Evolutionary conservation across 2,329 filamentous ascomycete species (phyloP).

Genomic region (Truncatella angustata): DNA sequence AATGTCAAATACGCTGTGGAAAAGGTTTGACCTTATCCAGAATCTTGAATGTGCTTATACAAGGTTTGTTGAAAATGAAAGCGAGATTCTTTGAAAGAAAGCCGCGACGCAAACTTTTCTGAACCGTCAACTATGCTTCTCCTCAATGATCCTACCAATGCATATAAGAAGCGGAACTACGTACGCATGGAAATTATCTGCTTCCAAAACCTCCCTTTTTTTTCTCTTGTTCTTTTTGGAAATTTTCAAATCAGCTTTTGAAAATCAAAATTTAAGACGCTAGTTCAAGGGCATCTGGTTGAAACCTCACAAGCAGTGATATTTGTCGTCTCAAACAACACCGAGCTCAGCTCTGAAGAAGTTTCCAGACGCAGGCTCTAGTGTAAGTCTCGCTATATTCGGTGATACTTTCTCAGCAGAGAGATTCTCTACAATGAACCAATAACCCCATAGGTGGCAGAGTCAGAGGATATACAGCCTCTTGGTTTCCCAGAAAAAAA

Average conservation of each 20-base stretch:
- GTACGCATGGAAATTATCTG: neutral
- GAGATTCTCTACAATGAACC: constrained; percentile 22
- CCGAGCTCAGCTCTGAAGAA: constrained; percentile 25
- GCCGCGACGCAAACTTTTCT: neutral
- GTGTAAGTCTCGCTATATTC: constrained; percentile 26
- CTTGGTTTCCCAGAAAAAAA: neutral
- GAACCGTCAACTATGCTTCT: neutral
- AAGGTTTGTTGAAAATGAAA: neutral
- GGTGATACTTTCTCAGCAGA: constrained; percentile 28
- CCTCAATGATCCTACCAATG: neutral
- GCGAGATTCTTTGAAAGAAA: neutral
- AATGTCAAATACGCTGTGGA: neutral
- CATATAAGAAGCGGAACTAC: neutral
- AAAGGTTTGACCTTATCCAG: neutral
- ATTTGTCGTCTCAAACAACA: constrained; percentile 31
- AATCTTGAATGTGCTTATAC: neutral
- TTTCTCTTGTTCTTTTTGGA: no score
- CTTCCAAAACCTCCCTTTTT: neutral
- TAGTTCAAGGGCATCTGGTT: no score
- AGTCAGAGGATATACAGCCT: neutral
- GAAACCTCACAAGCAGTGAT: constrained; percentile 5
- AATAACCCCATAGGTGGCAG: neutral
- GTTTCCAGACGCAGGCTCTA: constrained; percentile 6
- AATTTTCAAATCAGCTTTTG: no score
- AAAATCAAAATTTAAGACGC: no score